Base-by-base conservation (phyloP, 179 eudicot genomes). In the Beta corolliflora region DNA sequence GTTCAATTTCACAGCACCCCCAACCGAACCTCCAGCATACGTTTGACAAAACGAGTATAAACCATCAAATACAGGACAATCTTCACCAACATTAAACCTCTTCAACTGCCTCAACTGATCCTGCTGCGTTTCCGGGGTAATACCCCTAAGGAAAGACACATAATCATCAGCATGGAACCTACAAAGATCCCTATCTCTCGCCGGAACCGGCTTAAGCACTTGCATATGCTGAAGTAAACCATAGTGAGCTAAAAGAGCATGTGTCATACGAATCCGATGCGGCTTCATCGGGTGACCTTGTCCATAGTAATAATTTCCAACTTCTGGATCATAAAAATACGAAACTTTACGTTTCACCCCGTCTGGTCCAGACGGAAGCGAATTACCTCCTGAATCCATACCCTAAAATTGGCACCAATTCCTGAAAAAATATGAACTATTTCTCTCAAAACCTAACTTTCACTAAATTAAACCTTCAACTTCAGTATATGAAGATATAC, bases 241-340 rank as follows among this genome's bases (percentile, higher is more conserved):
- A 74, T 91, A 91, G 67, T 91, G 94, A 10, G 91, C 92, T 16
- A 91, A 76, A 23, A 91, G 91, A 36, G 92, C 92, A 77, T 91
- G 92, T 41, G 92, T 91, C 94, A 92, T 92, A 5, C 95, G 86
- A 80, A 92, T 92, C 5, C 95, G 55, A 80, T 92, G 93, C 5
- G 95, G 95, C 85, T 92, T 92, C 95, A 92, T 92, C 8, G 95
- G 92, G 85, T 92, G 95, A 48, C 95, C 95, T 82, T 90, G 95
- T 18, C 95, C 95, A 76, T 92, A 92, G 79, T 92, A 92, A 79
- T 92, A 91, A 86, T 91, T 91, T 21, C 94, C 95, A 36, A 92
- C 92, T 82, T 92, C 95, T 5, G 93, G 91, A 67, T 92, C 93
- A 82, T 92, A 92, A 69, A 92, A 92, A 79, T 92, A 92, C 13